These are phyloP conservation scores for Carallia pectinifolia DNA, from an alignment of 345 rosid genomes.

Conservation along the genomic window DNA sequence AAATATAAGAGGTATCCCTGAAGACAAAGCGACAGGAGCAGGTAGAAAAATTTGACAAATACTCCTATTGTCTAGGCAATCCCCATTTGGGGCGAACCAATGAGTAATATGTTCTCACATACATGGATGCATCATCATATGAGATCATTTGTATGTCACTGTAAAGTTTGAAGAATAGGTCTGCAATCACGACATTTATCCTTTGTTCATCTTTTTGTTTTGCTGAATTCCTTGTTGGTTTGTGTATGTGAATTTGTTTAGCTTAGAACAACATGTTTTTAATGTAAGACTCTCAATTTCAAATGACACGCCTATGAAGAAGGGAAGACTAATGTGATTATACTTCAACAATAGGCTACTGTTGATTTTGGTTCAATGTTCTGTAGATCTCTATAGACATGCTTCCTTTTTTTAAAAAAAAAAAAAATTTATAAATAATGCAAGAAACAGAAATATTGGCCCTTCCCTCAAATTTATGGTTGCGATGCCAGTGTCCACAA, in stretches of 20 bases:
- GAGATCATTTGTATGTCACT: slow-evolving; percentile 12
- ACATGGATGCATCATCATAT: slow-evolving; percentile 8
- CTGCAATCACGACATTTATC: slow-evolving; percentile 1
- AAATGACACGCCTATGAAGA: not conserved
- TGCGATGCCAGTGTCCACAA: not conserved
- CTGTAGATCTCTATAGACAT: slow-evolving; percentile 19
- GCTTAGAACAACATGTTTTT: not conserved
- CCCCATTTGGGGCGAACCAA: not conserved
- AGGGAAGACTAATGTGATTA: slow-evolving; percentile 4
- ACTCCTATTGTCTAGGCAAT: not conserved
- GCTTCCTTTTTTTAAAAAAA: slow-evolving; percentile 3
- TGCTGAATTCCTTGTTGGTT: not conserved
- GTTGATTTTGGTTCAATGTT: slow-evolving; percentile 20
- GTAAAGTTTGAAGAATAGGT: not conserved
- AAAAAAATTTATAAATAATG: not conserved
- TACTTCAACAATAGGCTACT: slow-evolving; percentile 3
- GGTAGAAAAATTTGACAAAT: not conserved
- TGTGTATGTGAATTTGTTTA: not conserved
- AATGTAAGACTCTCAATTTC: not conserved
- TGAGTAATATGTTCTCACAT: slow-evolving; percentile 4
- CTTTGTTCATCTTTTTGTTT: not conserved
- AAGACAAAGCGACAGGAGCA: not conserved
- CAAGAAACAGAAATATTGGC: slow-evolving; percentile 14
- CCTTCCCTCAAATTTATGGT: not conserved
- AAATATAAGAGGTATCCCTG: not conserved